Evolutionary conservation across 352 stramenopile species (phyloP), one percentile per base, ranked within the genome.

Genomic region (Phytophthora constricta): DNA sequence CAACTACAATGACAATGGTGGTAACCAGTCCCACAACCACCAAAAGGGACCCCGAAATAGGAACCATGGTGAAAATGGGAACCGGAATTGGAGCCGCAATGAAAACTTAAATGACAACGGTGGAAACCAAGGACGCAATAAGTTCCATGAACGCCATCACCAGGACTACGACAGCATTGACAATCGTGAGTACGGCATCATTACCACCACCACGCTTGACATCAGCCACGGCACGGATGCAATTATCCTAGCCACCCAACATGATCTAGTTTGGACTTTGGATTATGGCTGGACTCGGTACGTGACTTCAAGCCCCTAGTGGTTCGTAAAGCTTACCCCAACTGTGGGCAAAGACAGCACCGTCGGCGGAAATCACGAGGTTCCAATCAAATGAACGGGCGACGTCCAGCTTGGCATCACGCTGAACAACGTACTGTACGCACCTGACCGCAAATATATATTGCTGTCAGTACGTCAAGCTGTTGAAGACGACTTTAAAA

Each of bases 361-460:
- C 17, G 62, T 65, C 25, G 62, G 39, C n/a, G 62, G 55, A 51
- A 70, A 65, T 9, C 28, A 61, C 43, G 23, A 65, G n/a, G 65
- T 70, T 27, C 45, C 45, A 1, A 63, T 56, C 17, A 23, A 31
- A 22, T 43, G 56, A 31, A 45, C 43, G 4, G 56, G 31, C 31
- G 31, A 54, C 27, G 56, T 63, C 22, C 27, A 56, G 31, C 31
- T 56, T 20, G 56, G 39, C 4, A 55, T 67, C 27, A 41, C 13
- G 3, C 41, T 67, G 4, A 49, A 50, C 27, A 23, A 66, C 43
- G 23, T 60, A 20, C 53, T 60, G 2, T 60, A 57, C 25, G 57
- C 45, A 43, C 59, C 59, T 2, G 49, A 49, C 3, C 39, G 60
- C 2, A 55, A 55, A 22, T 59, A 52, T 14, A 65, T 58, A n/a